Evolutionary conservation across 2,329 filamentous ascomycete genomes (phyloP).

Genomic region (Nigrospora oryzae): DNA sequence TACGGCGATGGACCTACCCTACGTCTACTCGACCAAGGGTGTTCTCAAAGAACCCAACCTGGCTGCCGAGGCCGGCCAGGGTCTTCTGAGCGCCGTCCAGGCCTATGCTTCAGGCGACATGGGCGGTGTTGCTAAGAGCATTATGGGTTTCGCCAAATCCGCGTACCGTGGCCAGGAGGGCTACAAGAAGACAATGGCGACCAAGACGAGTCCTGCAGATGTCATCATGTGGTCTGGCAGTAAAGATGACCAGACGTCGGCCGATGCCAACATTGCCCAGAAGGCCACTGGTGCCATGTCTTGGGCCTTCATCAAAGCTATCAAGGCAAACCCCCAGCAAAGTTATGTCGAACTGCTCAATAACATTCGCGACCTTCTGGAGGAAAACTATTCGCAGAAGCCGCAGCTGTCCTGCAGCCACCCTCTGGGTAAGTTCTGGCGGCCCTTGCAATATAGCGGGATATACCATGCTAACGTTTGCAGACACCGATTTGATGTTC

Average conservation of each 20-base stretch:
- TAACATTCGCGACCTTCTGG: constrained; percentile 87
- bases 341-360: constrained; percentile 96
- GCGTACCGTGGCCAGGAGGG: constrained; percentile 74
- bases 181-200: constrained; percentile 70
- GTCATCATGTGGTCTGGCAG: constrained; percentile 97
- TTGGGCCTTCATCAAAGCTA: constrained; percentile 86
- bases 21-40: constrained; percentile 62
- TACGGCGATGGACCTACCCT: constrained; percentile 57
- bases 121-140: constrained; percentile 69
- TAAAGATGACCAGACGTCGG: constrained; percentile 93
- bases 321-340: constrained; percentile 96
- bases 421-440: constrained; percentile 66
- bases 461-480: constrained; percentile 7
- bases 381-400: constrained; percentile 85
- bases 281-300: constrained; percentile 97
- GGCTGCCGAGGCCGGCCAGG: constrained; percentile 59
- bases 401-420: constrained; percentile 96
- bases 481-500: constrained; percentile 56
- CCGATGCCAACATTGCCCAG: constrained; percentile 84
- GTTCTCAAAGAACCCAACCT: constrained; percentile 62
- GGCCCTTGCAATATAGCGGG: neutral
- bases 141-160: constrained; percentile 83
- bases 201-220: constrained; percentile 90
- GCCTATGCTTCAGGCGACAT: constrained; percentile 65
- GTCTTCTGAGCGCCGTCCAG: constrained; percentile 50